A percentile compares a stretch with the other conserved stretches of the same genome.
Conservation (phyloP, 1,139 yeast species). For the Zygotorulaspora mrakii region DNA sequence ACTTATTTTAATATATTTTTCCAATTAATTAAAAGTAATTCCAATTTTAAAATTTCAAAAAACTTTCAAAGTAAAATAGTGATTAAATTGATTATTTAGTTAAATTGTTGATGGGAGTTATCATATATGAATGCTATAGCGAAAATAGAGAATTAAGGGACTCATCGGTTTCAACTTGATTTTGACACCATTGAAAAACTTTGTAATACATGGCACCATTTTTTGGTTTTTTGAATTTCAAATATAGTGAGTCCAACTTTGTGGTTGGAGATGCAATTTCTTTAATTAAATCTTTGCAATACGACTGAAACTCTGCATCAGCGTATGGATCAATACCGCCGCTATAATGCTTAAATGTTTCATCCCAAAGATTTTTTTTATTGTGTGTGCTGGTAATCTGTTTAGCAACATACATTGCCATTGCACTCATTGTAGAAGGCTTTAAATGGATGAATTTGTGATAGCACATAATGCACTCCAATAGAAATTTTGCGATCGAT, state of each 20-base stretch:
- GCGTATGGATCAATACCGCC: constrained; percentile 53
- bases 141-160: constrained; percentile 32
- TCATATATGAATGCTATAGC: too few species aligned
- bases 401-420: constrained; percentile 88
- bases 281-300: constrained; percentile 23
- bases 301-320: constrained; percentile 23
- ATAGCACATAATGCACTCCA: constrained; percentile 79
- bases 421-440: constrained; percentile 85
- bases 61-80: constrained; percentile 1
- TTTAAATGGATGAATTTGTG: constrained; percentile 68
- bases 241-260: constrained; percentile 26
- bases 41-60: too few species aligned
- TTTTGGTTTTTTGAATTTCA: constrained; percentile 26
- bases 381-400: constrained; percentile 49
- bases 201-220: constrained; percentile 22
- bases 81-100: constrained; percentile 4
- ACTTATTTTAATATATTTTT: neutral
- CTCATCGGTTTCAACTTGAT: constrained; percentile 13
- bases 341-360: constrained; percentile 76
- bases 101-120: too few species aligned
- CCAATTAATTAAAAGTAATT: too few species aligned
- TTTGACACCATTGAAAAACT: constrained; percentile 21
- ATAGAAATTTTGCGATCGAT: constrained; percentile 81
- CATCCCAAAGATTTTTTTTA: constrained; percentile 60
- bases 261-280: constrained; percentile 32